Percentiles rank a stretch among this genome's conserved stretches.
These are phyloP conservation scores for Poteriospumella lacustris DNA, from an alignment of 108 stramenopile genomes.

Conservation along the genomic window DNA sequence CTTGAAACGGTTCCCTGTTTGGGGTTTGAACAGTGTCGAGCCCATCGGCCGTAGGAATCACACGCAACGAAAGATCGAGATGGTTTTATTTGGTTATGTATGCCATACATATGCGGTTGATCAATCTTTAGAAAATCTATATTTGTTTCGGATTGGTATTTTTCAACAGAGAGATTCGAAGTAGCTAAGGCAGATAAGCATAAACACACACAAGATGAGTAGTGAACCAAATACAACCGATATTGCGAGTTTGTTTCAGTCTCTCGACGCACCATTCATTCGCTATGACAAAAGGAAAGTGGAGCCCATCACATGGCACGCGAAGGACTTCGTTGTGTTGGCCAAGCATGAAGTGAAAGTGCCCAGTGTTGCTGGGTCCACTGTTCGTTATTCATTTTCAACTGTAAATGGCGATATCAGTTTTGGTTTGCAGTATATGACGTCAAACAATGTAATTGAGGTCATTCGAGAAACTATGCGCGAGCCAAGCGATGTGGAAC, in stretches of 20 bases:
- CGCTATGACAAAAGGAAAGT: not conserved
- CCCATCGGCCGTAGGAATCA: too few species aligned
- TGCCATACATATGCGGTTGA: too few species aligned
- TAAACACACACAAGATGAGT: too few species aligned
- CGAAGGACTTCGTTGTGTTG: not conserved
- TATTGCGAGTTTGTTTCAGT: not conserved
- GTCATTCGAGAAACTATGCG: not conserved
- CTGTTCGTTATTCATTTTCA: not conserved
- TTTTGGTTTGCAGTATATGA: slow-evolving; percentile 3
- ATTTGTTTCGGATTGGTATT: too few species aligned
- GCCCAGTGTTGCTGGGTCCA: not conserved
- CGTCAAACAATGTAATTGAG: not conserved
- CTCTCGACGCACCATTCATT: not conserved
- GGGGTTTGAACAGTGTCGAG: too few species aligned
- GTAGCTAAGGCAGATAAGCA: too few species aligned
- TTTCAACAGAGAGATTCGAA: too few species aligned
- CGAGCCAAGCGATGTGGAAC: slow-evolving; percentile 16
- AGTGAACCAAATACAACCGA: too few species aligned
- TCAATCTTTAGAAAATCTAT: too few species aligned
- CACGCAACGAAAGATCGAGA: too few species aligned
- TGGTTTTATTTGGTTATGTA: too few species aligned
- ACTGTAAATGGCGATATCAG: slow-evolving; percentile 11
- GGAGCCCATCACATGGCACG: not conserved
- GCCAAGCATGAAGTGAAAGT: not conserved
- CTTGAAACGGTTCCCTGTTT: too few species aligned